A percentile compares a stretch with the other conserved stretches of the same genome.
phyloP scores from a whole-genome alignment of 140 eudicot species.

The Artemisia princeps region DNA sequence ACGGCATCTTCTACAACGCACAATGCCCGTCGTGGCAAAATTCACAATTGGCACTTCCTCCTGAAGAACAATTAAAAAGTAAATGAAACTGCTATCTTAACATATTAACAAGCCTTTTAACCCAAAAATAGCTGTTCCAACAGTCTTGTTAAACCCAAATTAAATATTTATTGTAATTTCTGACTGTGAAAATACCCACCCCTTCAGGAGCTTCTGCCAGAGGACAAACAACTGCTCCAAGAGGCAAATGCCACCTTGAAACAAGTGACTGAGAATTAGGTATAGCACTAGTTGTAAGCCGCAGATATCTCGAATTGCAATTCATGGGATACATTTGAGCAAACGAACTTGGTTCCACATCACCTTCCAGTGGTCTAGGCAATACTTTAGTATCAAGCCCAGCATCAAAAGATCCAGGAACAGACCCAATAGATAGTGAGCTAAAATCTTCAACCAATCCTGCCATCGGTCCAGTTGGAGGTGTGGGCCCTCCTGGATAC shows the following conservation, averaged over 20 bases:
- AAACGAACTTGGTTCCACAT: slow-evolving; percentile 56
- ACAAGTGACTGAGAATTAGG: slow-evolving; percentile 83
- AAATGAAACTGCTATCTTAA: neutral
- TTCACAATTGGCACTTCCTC: slow-evolving; percentile 85
- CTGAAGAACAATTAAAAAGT: slow-evolving; percentile 36
- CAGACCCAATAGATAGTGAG: slow-evolving; percentile 62
- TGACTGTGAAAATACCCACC: slow-evolving; percentile 38
- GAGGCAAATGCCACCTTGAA: slow-evolving; percentile 87
- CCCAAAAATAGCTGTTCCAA: neutral
- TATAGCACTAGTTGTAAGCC: slow-evolving; percentile 71
- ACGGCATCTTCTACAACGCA: slow-evolving; percentile 91
- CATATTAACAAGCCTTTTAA: slow-evolving; percentile 8
- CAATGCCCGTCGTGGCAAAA: slow-evolving; percentile 70
- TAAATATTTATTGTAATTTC: slow-evolving; percentile 6
- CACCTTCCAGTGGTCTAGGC: slow-evolving; percentile 86
- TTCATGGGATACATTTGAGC: slow-evolving; percentile 66
- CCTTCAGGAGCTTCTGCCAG: slow-evolving; percentile 87
- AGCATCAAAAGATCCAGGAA: slow-evolving; percentile 74
- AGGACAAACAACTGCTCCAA: slow-evolving; percentile 95
- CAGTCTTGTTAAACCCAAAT: neutral
- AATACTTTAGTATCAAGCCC: slow-evolving; percentile 65
- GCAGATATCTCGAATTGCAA: slow-evolving; percentile 57
- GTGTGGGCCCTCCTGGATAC: slow-evolving; percentile 45
- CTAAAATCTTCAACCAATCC: slow-evolving; percentile 69
- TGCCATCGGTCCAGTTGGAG: slow-evolving; percentile 49